phyloP scores from a whole-genome alignment of 495 filamentous ascomycete species.

The Darksidea phi region DNA sequence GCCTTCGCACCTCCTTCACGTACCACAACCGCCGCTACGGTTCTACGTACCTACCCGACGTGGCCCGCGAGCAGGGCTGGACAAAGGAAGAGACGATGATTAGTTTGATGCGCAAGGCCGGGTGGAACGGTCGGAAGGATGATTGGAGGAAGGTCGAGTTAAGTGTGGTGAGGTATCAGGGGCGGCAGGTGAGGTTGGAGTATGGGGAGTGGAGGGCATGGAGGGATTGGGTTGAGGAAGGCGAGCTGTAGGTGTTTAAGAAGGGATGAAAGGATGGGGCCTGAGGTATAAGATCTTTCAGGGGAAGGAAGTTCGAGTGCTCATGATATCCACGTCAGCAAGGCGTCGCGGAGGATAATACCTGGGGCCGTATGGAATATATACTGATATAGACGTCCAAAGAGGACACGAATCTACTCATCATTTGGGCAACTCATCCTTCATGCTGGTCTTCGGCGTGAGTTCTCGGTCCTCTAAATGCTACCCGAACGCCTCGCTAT shows the following conservation, averaged over 20 bases:
- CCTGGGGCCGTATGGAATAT: too few species aligned
- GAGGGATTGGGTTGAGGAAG: slow-evolving; percentile 65
- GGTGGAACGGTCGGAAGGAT: slow-evolving; percentile 68
- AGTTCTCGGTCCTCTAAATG: too few species aligned
- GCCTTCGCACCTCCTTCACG: slow-evolving; percentile 57
- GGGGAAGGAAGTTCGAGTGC: too few species aligned
- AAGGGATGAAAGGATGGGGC: background rate
- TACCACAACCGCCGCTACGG: slow-evolving; percentile 44
- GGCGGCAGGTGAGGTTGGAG: slow-evolving; percentile 64
- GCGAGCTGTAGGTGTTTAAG: background rate
- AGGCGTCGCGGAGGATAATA: background rate
- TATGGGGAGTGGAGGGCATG: slow-evolving; percentile 75
- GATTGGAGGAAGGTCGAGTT: slow-evolving; percentile 77
- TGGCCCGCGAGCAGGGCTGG: slow-evolving; percentile 91
- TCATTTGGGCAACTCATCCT: background rate
- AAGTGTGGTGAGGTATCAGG: slow-evolving; percentile 76
- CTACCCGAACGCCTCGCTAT: slow-evolving; percentile 1
- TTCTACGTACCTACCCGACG: slow-evolving; percentile 90
- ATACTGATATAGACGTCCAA: too few species aligned
- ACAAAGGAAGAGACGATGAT: slow-evolving; percentile 87
- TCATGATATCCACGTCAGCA: too few species aligned
- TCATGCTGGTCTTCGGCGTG: background rate
- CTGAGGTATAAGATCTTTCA: too few species aligned
- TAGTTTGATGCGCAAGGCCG: slow-evolving; percentile 91
- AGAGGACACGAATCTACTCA: too few species aligned